Percentiles rank a stretch among this genome's conserved stretches.
Evolutionary conservation across 768 basidiomycete species (phyloP).

Genomic region (Russula sp.): DNA sequence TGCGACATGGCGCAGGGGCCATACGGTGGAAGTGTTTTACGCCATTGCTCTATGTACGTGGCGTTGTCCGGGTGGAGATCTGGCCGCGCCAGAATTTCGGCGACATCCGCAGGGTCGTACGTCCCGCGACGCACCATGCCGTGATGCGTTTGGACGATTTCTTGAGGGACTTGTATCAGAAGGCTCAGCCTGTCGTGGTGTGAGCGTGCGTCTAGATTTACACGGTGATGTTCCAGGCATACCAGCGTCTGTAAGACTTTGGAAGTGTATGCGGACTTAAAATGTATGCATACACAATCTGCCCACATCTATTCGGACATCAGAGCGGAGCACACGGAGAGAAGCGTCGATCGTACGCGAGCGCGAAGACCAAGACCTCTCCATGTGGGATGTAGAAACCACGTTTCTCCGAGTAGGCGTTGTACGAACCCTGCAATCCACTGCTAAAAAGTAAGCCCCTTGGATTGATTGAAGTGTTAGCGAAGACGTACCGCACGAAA

Average conservation of each 20-base stretch:
- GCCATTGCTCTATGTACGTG: constrained; percentile 44
- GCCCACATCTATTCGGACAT: constrained; percentile 56
- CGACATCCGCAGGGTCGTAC: constrained; percentile 56
- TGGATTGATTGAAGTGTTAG: neutral
- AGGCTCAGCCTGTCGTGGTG: constrained; percentile 31
- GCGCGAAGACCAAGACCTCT: constrained; percentile 73
- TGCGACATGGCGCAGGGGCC: constrained; percentile 74
- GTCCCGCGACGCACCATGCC: constrained; percentile 55
- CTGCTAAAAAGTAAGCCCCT: constrained; percentile 40
- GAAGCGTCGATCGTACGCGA: constrained; percentile 50
- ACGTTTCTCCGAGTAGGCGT: constrained; percentile 64
- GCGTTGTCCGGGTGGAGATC: constrained; percentile 53
- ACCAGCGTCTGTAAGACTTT: constrained; percentile 75
- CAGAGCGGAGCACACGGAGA: neutral
- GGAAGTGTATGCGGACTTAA: constrained; percentile 81
- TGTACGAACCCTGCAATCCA: constrained; percentile 88
- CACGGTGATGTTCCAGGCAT: constrained; percentile 29
- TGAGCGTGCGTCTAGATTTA: neutral
- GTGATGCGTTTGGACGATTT: constrained; percentile 59
- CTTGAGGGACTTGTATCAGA: constrained; percentile 61
- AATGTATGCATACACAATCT: constrained; percentile 80
- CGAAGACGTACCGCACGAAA: constrained; percentile 74
- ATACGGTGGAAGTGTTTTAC: constrained; percentile 43
- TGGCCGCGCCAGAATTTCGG: constrained; percentile 50
- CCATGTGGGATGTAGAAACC: constrained; percentile 78